Conservation (phyloP, 1,284 basidiomycete genomes). For the Rhodotorula sp. region DNA sequence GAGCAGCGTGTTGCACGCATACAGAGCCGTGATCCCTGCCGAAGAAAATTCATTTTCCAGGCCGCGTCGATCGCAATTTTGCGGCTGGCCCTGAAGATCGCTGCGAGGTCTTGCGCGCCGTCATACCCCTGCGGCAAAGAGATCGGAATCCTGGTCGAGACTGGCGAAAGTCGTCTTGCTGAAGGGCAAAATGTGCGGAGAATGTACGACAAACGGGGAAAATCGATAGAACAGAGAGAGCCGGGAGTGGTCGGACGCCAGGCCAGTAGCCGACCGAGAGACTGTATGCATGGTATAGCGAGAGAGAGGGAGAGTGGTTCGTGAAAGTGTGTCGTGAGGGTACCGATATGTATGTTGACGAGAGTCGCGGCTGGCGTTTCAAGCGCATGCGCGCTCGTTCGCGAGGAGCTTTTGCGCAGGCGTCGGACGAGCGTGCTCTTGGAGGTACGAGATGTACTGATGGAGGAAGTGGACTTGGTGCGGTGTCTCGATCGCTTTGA, state of each 20-base stretch:
- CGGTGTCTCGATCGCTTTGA: conserved; percentile 75
- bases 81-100: too few relatives aligned
- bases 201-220: background rate
- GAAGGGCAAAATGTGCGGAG: background rate
- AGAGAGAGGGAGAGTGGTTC: background rate
- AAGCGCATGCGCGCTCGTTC: background rate
- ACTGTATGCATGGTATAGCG: background rate
- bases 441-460: conserved; percentile 66
- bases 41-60: too few relatives aligned
- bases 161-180: background rate
- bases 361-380: too few relatives aligned
- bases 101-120: too few relatives aligned
- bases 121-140: too few relatives aligned
- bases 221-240: background rate
- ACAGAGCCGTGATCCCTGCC: too few relatives aligned
- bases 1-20: too few relatives aligned
- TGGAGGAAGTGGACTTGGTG: conserved; percentile 84
- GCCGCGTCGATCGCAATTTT: too few relatives aligned
- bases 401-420: background rate
- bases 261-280: background rate
- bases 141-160: background rate
- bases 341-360: too few relatives aligned
- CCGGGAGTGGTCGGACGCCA: background rate
- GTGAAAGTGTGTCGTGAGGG: too few relatives aligned
- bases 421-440: conserved; percentile 5